phyloP scores from a whole-genome alignment of 2,329 filamentous ascomycete genomes.

The Zymoseptoria brevis region DNA sequence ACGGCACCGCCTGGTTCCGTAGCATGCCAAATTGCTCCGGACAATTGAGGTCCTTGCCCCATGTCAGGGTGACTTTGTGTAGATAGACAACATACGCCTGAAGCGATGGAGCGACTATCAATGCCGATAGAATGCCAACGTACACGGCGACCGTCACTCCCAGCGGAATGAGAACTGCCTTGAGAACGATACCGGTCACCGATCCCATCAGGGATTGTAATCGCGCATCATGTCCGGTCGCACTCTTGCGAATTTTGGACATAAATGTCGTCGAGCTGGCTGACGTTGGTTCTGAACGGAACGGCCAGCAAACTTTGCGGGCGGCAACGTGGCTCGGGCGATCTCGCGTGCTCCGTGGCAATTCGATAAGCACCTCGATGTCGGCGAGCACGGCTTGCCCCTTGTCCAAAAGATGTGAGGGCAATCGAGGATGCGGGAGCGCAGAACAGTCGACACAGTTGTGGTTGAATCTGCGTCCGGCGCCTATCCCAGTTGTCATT shows the following conservation, averaged over 20 bases:
- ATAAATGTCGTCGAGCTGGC: not conserved
- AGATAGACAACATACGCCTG: slow-evolving; percentile 53
- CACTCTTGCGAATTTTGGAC: not conserved
- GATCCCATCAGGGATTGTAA: not conserved
- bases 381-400: too few species aligned
- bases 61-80: slow-evolving; percentile 47
- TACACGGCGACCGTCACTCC: not conserved
- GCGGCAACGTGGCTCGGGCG: too few species aligned
- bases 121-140: not conserved
- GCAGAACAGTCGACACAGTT: too few species aligned
- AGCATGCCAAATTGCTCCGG: slow-evolving; percentile 44
- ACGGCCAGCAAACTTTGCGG: too few species aligned
- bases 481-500: too few species aligned
- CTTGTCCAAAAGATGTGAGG: too few species aligned
- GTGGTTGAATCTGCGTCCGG: too few species aligned
- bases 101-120: slow-evolving; percentile 24
- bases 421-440: too few species aligned
- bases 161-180: not conserved
- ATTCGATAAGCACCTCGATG: too few species aligned
- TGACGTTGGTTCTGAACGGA: not conserved
- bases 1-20: slow-evolving; percentile 43
- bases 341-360: too few species aligned
- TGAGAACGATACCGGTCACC: not conserved
- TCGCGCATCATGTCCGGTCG: not conserved
- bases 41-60: slow-evolving; percentile 44